Conservation (phyloP, 768 basidiomycete species). For the Suillus americanus region DNA sequence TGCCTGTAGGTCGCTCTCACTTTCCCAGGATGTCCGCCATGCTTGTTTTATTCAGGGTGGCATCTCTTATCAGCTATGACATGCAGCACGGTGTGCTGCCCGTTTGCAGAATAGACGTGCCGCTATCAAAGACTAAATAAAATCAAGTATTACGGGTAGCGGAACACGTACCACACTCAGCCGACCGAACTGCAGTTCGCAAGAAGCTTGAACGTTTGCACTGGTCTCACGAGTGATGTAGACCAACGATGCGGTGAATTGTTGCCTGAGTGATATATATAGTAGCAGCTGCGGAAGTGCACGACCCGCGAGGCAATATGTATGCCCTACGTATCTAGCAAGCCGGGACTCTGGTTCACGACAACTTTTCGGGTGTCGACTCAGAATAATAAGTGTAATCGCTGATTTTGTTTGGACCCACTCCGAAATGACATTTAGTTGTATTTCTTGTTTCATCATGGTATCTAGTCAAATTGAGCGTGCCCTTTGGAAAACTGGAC, state of each 20-base stretch:
- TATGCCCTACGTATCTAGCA: not conserved
- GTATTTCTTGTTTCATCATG: not conserved
- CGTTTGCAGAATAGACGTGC: not conserved
- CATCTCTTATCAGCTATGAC: no score
- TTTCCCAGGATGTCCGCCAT: no score
- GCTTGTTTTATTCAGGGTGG: no score
- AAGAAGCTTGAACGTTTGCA: not conserved
- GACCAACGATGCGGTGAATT: not conserved
- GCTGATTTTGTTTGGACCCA: not conserved
- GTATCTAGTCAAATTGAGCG: not conserved
- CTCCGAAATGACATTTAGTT: not conserved
- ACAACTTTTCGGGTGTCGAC: not conserved
- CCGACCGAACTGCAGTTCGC: not conserved
- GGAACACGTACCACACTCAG: not conserved
- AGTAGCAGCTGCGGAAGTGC: no score
- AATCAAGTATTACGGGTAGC: not conserved
- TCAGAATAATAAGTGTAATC: not conserved
- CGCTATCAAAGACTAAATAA: not conserved
- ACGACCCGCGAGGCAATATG: no score
- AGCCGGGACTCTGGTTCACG: not conserved
- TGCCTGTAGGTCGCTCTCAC: no score
- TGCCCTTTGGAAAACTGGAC: not conserved
- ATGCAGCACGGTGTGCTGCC: not conserved
- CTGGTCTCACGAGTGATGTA: conserved; percentile 4
- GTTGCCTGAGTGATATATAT: no score